phyloP scores from a whole-genome alignment of 805 yeast species.

The Candida methanosorbosa region DNA sequence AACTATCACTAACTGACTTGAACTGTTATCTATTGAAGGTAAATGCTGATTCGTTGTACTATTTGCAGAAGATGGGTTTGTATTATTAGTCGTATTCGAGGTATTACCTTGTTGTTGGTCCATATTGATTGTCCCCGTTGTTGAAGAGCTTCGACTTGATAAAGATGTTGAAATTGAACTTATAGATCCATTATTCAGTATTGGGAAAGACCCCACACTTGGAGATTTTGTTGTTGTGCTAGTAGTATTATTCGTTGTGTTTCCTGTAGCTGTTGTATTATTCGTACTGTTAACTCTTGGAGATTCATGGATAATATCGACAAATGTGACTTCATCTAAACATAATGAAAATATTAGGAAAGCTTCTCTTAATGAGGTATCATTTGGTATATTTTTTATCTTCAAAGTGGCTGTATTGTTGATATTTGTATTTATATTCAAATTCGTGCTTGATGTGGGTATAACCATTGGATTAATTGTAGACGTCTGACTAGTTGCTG shows the following conservation, averaged over 20 bases:
- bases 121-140: slow-evolving; percentile 5
- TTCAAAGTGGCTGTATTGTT: slow-evolving; percentile 20
- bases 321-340: slow-evolving; percentile 41
- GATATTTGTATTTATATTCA: no score
- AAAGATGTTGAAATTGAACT: slow-evolving; percentile 4
- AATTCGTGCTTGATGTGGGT: no score
- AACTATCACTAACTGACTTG: slow-evolving; percentile 26
- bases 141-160: slow-evolving; percentile 9
- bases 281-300: slow-evolving; percentile 5
- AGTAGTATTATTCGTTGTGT: slow-evolving; percentile 3
- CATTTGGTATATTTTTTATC: slow-evolving; percentile 52
- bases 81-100: neutral
- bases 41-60: neutral
- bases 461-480: no score
- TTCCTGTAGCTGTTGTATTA: slow-evolving; percentile 5
- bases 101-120: slow-evolving; percentile 1
- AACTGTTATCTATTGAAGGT: slow-evolving; percentile 9
- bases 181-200: slow-evolving; percentile 6
- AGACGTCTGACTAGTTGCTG: slow-evolving; percentile 1
- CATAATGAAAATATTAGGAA: slow-evolving; percentile 60
- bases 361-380: slow-evolving; percentile 59
- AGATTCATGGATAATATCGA: slow-evolving; percentile 26
- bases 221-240: slow-evolving; percentile 6
- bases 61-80: no score
- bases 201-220: no score